These are phyloP conservation scores for Daldinia loculata DNA, from an alignment of 495 filamentous ascomycete genomes.

Conservation along the genomic window DNA sequence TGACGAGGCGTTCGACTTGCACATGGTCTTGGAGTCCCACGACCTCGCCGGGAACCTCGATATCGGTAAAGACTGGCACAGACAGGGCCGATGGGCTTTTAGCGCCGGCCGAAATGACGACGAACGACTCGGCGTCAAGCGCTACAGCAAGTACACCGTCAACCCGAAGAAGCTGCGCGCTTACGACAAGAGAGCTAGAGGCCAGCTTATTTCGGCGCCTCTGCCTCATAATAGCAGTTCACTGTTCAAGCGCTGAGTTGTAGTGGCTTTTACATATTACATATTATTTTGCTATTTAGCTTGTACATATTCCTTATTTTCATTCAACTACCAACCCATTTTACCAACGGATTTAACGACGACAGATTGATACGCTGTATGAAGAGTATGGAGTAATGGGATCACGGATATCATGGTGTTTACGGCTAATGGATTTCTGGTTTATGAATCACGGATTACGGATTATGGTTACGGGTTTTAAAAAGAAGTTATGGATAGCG, in stretches of 20 bases:
- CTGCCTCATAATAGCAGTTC: slow-evolving; percentile 33
- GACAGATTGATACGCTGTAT: slow-evolving; percentile 27
- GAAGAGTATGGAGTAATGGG: slow-evolving; percentile 22
- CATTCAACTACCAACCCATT: background rate
- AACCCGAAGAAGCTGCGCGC: slow-evolving; percentile 38
- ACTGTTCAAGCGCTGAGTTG: slow-evolving; percentile 35
- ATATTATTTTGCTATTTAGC: background rate
- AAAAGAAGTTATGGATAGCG: background rate
- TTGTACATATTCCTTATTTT: background rate
- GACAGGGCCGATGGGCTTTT: slow-evolving; percentile 51
- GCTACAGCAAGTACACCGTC: slow-evolving; percentile 53
- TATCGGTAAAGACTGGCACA: slow-evolving; percentile 43
- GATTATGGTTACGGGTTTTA: background rate
- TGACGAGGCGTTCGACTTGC: slow-evolving; percentile 67
- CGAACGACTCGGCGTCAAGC: slow-evolving; percentile 49
- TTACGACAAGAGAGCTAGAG: slow-evolving; percentile 36
- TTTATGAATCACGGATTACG: slow-evolving; percentile 17
- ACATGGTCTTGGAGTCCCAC: slow-evolving; percentile 36
- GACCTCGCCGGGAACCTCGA: slow-evolving; percentile 50
- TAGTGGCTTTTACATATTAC: slow-evolving; percentile 6
- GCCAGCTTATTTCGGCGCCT: slow-evolving; percentile 40
- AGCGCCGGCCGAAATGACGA: slow-evolving; percentile 43
- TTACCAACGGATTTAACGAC: slow-evolving; percentile 7
- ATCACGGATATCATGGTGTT: slow-evolving; percentile 32
- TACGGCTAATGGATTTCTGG: slow-evolving; percentile 32